phyloP scores from a whole-genome alignment of 2,329 filamentous ascomycete genomes.

The Curvularia lunata region DNA sequence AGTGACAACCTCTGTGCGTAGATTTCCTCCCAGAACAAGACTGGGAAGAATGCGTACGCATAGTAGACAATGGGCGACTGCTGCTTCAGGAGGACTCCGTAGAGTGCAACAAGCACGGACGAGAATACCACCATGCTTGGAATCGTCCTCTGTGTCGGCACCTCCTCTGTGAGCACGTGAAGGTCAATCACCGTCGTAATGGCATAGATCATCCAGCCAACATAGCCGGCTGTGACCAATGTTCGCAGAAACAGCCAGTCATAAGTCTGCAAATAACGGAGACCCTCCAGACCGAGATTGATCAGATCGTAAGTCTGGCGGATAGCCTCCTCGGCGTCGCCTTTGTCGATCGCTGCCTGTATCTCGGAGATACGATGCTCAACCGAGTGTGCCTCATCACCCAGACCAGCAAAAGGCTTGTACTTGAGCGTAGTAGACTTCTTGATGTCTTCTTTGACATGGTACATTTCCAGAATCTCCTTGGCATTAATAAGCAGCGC shows the following conservation, averaged over 20 bases:
- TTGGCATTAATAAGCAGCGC: slow-evolving; percentile 84
- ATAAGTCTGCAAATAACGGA: slow-evolving; percentile 95
- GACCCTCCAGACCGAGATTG: slow-evolving; percentile 75
- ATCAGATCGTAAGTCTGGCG: slow-evolving; percentile 78
- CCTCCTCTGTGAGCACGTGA: slow-evolving; percentile 78
- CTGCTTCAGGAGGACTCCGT: slow-evolving; percentile 79
- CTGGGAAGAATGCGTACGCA: slow-evolving; percentile 87
- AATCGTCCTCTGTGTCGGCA: slow-evolving; percentile 67
- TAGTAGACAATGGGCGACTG: slow-evolving; percentile 86
- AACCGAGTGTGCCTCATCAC: slow-evolving; percentile 66
- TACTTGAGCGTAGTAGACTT: slow-evolving; percentile 76
- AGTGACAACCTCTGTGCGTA: slow-evolving; percentile 77
- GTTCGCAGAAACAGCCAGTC: slow-evolving; percentile 96
- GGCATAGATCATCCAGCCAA: slow-evolving; percentile 95
- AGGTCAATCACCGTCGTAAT: slow-evolving; percentile 86
- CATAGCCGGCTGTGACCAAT: slow-evolving; percentile 85
- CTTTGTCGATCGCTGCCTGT: slow-evolving; percentile 68
- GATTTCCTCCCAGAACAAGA: slow-evolving; percentile 96
- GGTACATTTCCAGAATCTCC: slow-evolving; percentile 93
- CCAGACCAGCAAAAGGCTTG: slow-evolving; percentile 74
- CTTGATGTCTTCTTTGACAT: slow-evolving; percentile 89
- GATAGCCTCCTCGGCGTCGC: slow-evolving; percentile 77
- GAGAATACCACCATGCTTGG: slow-evolving; percentile 71
- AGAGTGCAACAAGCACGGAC: slow-evolving; percentile 75
- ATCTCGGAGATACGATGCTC: slow-evolving; percentile 73